Base-by-base conservation (phyloP, 78 protist genomes). In the Carpediemonas membranifera region DNA sequence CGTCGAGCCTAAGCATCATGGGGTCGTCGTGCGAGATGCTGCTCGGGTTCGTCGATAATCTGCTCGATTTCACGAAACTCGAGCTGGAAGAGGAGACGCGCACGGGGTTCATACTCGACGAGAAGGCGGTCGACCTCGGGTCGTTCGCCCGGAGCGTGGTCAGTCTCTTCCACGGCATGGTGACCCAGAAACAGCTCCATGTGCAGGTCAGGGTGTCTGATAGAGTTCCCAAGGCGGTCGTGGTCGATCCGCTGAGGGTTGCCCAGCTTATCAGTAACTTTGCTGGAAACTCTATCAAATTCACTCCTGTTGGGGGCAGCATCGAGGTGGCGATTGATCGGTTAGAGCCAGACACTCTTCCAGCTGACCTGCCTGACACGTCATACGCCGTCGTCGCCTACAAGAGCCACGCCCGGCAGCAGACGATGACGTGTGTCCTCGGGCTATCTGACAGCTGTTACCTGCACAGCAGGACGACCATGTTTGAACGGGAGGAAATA, bases 231-330 rank as follows among this genome's bases (percentile, higher is more conserved):
- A n/a, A 24, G 0, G 56, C 47, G 1, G 62, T 81, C 0, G 39
- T 28, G 0, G 86, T 83, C 11, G 86, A 81, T 24, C 55, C 74
- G 24, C 74, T 68, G n/a, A 54, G 86, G 31, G 66, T 81, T 2
- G 37, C 60, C 16, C 86, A 81, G 56, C 57, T 81, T 0, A 31
- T 81, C 18, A 73, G 64, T 69, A 81, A 81, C 58, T 56, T 81
- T 18, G 67, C 73, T 11, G 83, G 83, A 1, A 81, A 81, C 68
- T 83, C 86, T 0, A 24, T 76, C 21, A 81, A 81, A 39, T 75
- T 64, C 70, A 81, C 86, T 30, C 76, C 76, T n/a, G 63, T 57
- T 18, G 81, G 81, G 9, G 57, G 31, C 36, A 83, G 59, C 25
- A 9, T 63, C 53, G 9, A n/a, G n/a, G n/a, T n/a, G n/a, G n/a